Evolutionary conservation across 345 rosid genomes (phyloP).

Genomic region (Populus euphratica): DNA sequence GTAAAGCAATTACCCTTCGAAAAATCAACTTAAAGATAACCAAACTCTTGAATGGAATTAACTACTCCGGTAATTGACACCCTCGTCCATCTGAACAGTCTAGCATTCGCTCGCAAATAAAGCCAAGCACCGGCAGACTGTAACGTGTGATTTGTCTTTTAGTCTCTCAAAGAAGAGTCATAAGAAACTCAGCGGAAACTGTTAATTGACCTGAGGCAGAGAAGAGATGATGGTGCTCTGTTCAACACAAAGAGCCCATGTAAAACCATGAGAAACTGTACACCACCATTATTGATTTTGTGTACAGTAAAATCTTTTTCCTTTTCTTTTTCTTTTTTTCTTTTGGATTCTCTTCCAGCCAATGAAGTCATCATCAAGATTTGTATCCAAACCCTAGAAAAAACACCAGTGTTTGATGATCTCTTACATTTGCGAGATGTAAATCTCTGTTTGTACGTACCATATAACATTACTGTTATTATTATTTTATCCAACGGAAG

Average conservation of each 20-base stretch:
- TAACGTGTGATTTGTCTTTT: neutral
- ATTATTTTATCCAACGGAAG: neutral
- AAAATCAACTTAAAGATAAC: constrained; percentile 22
- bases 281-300: constrained; percentile 27
- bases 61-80: constrained; percentile 8
- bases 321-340: neutral
- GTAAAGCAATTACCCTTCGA: constrained; percentile 61
- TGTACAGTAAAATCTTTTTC: constrained; percentile 42
- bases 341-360: neutral
- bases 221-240: neutral
- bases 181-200: constrained; percentile 12
- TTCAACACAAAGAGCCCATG: constrained; percentile 11
- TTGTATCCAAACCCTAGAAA: neutral
- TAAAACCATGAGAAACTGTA: constrained; percentile 26
- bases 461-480: neutral
- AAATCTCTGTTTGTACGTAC: neutral
- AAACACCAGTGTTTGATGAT: neutral
- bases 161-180: neutral
- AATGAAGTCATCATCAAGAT: neutral
- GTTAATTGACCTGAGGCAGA: constrained; percentile 23
- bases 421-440: neutral
- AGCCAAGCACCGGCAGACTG: neutral
- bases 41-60: neutral
- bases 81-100: neutral
- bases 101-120: neutral